These are phyloP conservation scores for Coprinopsis strossmayeri DNA, from an alignment of 768 basidiomycete genomes.

Conservation along the genomic window DNA sequence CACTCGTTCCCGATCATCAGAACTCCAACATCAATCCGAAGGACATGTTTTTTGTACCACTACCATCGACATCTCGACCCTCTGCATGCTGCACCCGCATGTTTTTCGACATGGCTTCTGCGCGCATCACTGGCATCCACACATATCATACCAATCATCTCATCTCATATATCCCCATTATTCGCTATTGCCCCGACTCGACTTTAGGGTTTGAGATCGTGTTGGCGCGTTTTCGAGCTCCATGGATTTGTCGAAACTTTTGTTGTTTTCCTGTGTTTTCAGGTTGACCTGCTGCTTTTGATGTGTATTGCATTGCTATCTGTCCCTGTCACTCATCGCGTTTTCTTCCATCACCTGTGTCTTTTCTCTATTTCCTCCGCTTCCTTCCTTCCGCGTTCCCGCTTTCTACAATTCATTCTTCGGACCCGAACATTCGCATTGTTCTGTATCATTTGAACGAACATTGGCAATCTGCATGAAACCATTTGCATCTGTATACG, in stretches of 20 bases:
- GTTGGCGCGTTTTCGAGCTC: too few species aligned
- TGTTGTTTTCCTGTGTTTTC: too few species aligned
- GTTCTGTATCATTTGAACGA: slow-evolving; percentile 7
- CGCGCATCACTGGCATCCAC: neutral
- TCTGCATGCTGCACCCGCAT: slow-evolving; percentile 7
- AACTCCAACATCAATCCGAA: neutral
- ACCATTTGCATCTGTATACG: too few species aligned
- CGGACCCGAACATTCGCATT: neutral
- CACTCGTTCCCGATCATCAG: neutral
- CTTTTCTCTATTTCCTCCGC: slow-evolving; percentile 9
- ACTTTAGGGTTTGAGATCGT: too few species aligned
- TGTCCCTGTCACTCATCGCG: neutral
- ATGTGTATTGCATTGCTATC: slow-evolving; percentile 4
- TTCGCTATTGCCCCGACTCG: neutral
- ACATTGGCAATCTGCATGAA: too few species aligned
- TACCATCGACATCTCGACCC: slow-evolving; percentile 5
- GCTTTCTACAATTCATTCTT: neutral
- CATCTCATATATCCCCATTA: neutral
- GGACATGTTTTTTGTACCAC: slow-evolving; percentile 5
- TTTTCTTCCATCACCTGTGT: neutral
- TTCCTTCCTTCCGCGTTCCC: slow-evolving; percentile 13
- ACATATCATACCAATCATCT: neutral
- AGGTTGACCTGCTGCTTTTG: too few species aligned
- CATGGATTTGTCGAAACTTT: too few species aligned
- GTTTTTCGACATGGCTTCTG: neutral